phyloP scores from a whole-genome alignment of 495 filamentous ascomycete species.

The Penicillium longicatenatum region DNA sequence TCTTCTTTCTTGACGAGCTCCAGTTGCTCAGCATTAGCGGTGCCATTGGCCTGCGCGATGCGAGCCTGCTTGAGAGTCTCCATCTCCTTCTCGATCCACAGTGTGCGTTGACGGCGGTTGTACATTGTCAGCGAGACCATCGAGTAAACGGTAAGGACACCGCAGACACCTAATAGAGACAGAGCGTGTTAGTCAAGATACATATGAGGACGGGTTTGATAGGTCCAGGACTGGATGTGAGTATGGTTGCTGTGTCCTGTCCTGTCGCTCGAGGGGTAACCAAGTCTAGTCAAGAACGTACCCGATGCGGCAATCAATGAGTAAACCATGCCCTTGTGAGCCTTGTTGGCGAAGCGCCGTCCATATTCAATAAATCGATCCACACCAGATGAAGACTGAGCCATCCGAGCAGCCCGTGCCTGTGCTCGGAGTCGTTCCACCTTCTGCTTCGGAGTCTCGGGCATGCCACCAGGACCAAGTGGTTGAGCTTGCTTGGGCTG shows the following conservation, averaged over 20 bases:
- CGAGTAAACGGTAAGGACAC: constrained; percentile 75
- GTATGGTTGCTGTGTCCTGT: neutral
- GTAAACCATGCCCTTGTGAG: constrained; percentile 75
- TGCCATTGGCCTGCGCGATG: constrained; percentile 60
- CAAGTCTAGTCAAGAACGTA: constrained; percentile 44
- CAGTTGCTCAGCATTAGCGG: constrained; percentile 55
- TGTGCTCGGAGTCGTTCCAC: constrained; percentile 83
- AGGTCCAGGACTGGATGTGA: neutral
- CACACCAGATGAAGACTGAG: constrained; percentile 60
- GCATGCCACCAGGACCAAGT: constrained; percentile 35
- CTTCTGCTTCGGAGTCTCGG: constrained; percentile 87
- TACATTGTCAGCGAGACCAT: constrained; percentile 83
- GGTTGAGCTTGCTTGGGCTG: constrained; percentile 23
- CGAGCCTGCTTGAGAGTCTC: constrained; percentile 60
- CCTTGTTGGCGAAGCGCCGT: constrained; percentile 75
- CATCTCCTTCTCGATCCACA: constrained; percentile 67
- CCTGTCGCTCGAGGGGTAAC: neutral
- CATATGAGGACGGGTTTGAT: neutral
- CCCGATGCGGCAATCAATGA: constrained; percentile 78
- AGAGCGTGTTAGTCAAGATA: neutral
- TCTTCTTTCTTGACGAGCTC: constrained; percentile 62
- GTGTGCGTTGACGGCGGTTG: constrained; percentile 70
- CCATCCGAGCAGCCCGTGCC: constrained; percentile 67
- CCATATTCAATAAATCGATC: constrained; percentile 71
- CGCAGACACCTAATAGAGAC: constrained; percentile 60